phyloP scores from a whole-genome alignment of 2,329 filamentous ascomycete species.

The Pezicula carpinea region DNA sequence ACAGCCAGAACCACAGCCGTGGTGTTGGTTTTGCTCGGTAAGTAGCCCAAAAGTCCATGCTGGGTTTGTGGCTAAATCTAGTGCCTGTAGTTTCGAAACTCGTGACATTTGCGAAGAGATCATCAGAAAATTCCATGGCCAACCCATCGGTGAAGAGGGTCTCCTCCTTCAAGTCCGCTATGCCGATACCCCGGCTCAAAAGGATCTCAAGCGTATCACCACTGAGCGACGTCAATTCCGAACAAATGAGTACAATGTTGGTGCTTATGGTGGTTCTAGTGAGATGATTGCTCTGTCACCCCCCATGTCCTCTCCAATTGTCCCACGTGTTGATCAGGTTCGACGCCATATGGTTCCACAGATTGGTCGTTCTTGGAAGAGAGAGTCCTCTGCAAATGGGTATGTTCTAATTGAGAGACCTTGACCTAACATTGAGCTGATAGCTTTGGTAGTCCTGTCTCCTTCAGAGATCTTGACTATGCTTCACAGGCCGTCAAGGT shows the following conservation, averaged over 20 bases:
- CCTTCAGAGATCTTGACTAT: constrained; percentile 28
- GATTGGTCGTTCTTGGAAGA: constrained; percentile 28
- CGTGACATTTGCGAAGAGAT: constrained; percentile 89
- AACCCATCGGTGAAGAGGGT: constrained; percentile 69
- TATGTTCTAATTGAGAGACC: constrained; percentile 6
- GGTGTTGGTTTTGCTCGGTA: constrained; percentile 97
- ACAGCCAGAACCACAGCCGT: constrained; percentile 86
- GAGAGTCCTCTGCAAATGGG: constrained; percentile 21
- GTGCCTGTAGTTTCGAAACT: constrained; percentile 67
- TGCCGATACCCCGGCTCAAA: constrained; percentile 94
- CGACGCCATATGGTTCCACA: constrained; percentile 23
- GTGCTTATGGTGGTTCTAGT: constrained; percentile 54
- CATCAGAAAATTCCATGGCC: constrained; percentile 80
- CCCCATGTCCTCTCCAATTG: constrained; percentile 31
- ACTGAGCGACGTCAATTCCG: constrained; percentile 93
- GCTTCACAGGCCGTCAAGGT: constrained; percentile 20
- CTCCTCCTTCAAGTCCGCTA: constrained; percentile 91
- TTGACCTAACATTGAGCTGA: constrained; percentile 2
- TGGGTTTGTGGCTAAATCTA: constrained; percentile 12
- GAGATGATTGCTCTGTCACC: constrained; percentile 47
- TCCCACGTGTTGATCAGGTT: constrained; percentile 27
- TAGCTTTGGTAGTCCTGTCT: constrained; percentile 14
- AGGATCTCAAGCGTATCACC: constrained; percentile 92
- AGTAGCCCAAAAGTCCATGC: constrained; percentile 24
- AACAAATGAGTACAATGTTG: constrained; percentile 88